Base-by-base conservation (phyloP, 176 grass and related monocot genomes). In the Oryza brachyantha region DNA sequence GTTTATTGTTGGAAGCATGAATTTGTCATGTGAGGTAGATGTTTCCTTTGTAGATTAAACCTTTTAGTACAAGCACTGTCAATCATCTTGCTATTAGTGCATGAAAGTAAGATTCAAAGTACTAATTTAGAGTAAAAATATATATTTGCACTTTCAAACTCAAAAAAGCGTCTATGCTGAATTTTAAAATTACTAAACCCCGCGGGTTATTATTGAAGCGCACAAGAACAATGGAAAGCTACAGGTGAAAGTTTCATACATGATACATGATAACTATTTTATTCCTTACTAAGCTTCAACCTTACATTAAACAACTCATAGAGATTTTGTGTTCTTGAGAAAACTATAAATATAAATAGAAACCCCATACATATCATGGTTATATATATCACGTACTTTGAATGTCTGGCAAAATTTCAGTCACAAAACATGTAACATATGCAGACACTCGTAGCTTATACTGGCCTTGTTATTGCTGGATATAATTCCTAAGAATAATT, bases 21-120 rank as follows among this genome's bases (percentile, higher is more conserved):
- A 62, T 63, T 69, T 5, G 50, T 55, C 86, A 80, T 80, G 81
- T 84, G 81, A 75, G 81, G 81, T 19, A 29, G 75, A 88, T 68
- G 76, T 75, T 68, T 39, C 28, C 17, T 72, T 50, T 12, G 17
- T 74, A 61, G 34, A 79, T 61, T 74, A 78, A 9, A 68, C 39
- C 32, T 59, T 40, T 21, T 40, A 75, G 54, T 68, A 54, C 75
- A 68, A 12, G 2, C 5, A 39, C 39, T 27, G 27, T 61, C 61
- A 68, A 83, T 83, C 61, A 68, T 79, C 29, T 50, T 48, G 61
- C 50, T 54, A 77, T 79, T 74, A 79, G 39, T 83, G 68, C 1
- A 62, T 78, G 38, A 73, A 37, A 74, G 68, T 61, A 73, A 36
- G 29, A 61, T 67, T 4, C 29, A 83, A 61, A 61, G 8, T 61